Percentiles rank a stretch among this genome's conserved stretches.
phyloP scores from a whole-genome alignment of 108 stramenopile species.

The Seminavis robusta region DNA sequence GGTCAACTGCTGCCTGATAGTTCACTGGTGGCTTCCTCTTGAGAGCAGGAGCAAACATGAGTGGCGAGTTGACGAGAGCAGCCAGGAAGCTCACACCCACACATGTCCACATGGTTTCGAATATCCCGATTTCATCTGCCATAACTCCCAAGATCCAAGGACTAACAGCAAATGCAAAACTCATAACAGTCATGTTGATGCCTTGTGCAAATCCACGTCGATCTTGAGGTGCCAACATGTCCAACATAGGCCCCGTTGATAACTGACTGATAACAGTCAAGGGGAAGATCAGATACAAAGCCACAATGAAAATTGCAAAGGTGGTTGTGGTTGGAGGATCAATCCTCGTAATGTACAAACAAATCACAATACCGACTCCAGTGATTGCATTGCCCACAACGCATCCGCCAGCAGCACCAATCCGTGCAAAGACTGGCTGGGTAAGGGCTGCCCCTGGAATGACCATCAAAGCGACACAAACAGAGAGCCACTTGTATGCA shows the following conservation, averaged over 20 bases:
- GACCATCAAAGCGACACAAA: slow-evolving; percentile 43
- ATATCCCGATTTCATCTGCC: slow-evolving; percentile 33
- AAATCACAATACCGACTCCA: slow-evolving; percentile 28
- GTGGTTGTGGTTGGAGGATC: slow-evolving; percentile 22
- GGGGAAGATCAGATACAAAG: slow-evolving; percentile 48
- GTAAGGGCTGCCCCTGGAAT: slow-evolving; percentile 43
- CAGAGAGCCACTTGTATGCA: slow-evolving; percentile 45
- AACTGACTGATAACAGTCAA: slow-evolving; percentile 52
- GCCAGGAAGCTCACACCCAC: slow-evolving; percentile 33
- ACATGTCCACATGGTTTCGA: slow-evolving; percentile 24
- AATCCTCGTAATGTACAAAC: slow-evolving; percentile 26
- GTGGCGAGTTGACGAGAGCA: slow-evolving; percentile 31
- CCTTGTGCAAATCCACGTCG: slow-evolving; percentile 50
- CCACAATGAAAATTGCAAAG: slow-evolving; percentile 39
- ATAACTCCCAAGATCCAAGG: slow-evolving; percentile 49
- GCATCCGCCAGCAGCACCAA: slow-evolving; percentile 47
- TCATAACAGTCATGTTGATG: slow-evolving; percentile 47
- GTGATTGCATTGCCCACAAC: slow-evolving; percentile 46
- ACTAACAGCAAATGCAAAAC: slow-evolving; percentile 49
- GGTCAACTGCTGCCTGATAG: slow-evolving; percentile 4
- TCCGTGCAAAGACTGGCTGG: slow-evolving; percentile 24
- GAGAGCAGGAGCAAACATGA: slow-evolving; percentile 28
- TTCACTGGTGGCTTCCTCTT: slow-evolving; percentile 6
- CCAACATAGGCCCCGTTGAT: slow-evolving; percentile 54
- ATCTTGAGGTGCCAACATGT: slow-evolving; percentile 38